phyloP scores from a whole-genome alignment of 495 filamentous ascomycete genomes.

The Penicillium ucsense region DNA sequence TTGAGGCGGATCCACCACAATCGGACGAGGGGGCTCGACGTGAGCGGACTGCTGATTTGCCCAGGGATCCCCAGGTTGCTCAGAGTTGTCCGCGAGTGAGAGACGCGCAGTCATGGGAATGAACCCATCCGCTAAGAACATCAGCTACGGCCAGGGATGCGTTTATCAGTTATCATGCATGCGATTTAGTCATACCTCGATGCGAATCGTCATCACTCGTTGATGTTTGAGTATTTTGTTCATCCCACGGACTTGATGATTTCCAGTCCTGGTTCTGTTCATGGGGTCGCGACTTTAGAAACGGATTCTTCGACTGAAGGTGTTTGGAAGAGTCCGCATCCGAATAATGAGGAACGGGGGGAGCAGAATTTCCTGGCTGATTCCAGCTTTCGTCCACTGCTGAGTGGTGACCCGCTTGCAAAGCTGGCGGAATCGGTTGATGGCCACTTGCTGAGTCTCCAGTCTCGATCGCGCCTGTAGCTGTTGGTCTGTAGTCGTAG shows the following conservation, averaged over 20 bases:
- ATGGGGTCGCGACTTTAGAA: conserved; percentile 21
- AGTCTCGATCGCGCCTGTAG: neutral
- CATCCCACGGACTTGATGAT: conserved; percentile 15
- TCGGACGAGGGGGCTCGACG: neutral
- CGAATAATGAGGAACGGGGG: conserved; percentile 1
- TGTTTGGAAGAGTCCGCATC: conserved; percentile 24
- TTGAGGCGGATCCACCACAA: neutral
- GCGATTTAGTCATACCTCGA: conserved; percentile 19
- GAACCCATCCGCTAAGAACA: conserved; percentile 27
- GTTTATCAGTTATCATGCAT: too few relatives aligned
- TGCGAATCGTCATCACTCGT: conserved; percentile 20
- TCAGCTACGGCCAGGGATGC: too few relatives aligned
- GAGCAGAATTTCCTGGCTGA: neutral
- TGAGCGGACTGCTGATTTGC: neutral
- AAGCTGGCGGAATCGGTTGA: conserved; percentile 14
- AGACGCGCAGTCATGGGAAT: conserved; percentile 40
- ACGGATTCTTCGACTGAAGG: conserved; percentile 38
- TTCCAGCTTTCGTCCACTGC: conserved; percentile 19
- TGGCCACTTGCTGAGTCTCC: conserved; percentile 3
- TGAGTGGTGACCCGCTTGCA: conserved; percentile 19
- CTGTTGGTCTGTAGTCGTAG: conserved; percentile 4
- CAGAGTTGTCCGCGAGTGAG: conserved; percentile 27
- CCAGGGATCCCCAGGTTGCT: conserved; percentile 13
- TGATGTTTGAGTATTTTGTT: conserved; percentile 15
- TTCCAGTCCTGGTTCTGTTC: conserved; percentile 14